These are phyloP conservation scores for Fusarium miscanthi DNA, from an alignment of 2,329 filamentous ascomycete species.

Conservation along the genomic window DNA sequence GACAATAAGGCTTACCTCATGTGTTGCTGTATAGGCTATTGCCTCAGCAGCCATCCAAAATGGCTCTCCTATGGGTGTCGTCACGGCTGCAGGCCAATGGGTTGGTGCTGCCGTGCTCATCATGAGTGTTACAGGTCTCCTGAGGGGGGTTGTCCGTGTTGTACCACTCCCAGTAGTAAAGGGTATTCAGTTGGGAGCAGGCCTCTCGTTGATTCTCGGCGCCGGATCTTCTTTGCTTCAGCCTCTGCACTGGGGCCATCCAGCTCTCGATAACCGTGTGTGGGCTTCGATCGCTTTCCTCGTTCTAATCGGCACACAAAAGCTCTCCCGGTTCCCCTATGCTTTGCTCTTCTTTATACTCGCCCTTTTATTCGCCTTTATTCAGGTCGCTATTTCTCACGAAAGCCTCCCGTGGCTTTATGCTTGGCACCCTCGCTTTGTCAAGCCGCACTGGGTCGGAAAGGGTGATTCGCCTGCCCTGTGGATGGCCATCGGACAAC, in stretches of 20 bases:
- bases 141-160: slow-evolving; percentile 76
- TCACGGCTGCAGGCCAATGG: slow-evolving; percentile 82
- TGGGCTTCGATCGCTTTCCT: slow-evolving; percentile 82
- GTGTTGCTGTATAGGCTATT: slow-evolving; percentile 69
- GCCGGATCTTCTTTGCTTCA: slow-evolving; percentile 76
- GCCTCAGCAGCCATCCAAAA: slow-evolving; percentile 88
- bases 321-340: slow-evolving; percentile 77
- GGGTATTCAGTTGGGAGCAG: slow-evolving; percentile 93
- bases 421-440: slow-evolving; percentile 69
- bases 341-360: slow-evolving; percentile 77
- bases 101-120: slow-evolving; percentile 79
- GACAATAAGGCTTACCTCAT: neutral
- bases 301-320: slow-evolving; percentile 74
- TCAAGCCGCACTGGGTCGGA: slow-evolving; percentile 51
- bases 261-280: slow-evolving; percentile 80
- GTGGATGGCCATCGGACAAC: slow-evolving; percentile 81
- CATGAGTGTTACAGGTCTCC: slow-evolving; percentile 82
- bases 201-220: slow-evolving; percentile 82
- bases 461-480: slow-evolving; percentile 49
- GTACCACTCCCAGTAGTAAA: slow-evolving; percentile 91
- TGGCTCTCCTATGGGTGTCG: slow-evolving; percentile 60
- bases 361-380: slow-evolving; percentile 73
- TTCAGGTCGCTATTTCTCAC: slow-evolving; percentile 49
- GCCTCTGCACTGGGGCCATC: slow-evolving; percentile 74
- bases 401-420: slow-evolving; percentile 62